Base-by-base conservation (phyloP, 306 rosid species). In the Astragalus glycyphyllos region DNA sequence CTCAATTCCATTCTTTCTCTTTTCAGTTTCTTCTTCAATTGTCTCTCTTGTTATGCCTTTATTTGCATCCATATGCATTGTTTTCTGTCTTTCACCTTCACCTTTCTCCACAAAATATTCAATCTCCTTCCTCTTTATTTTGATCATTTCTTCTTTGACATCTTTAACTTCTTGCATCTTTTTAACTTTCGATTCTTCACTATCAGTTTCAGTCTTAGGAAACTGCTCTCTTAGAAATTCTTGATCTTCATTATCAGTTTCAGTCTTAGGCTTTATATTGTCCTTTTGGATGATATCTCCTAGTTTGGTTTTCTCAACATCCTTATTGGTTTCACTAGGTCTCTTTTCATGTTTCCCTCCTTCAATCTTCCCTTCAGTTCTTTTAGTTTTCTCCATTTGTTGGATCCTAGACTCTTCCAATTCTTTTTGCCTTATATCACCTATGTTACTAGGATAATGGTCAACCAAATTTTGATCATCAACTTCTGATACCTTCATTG, bases 361-460 rank as follows among this genome's bases (percentile, higher is more conserved):
- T 0, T 2, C 31, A 26, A 26, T 26, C 1, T 26, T 2, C 31
- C 3, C 31, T 2, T 26, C 3, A 26, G 31, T 26, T 2, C 3
- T 26, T 26, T 26, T 26, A 26, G 31, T 26, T 26, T 3, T 26
- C 3, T 26, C 31, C 40, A 16, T 46, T 13, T 23, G 62, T 16
- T 55, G 13, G 55, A 54, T 26, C 31, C 1, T 26, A 20, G 23
- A 20, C 23, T 20, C 23, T 20, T 20, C 23, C 31, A 26, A 26
- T 26, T 37, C 66, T 50, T 48, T 42, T 20, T 64, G 46, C n/a
- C 79, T 73, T 38, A 63, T 69, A 26, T 75, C 76, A 17, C 68
- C 77, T 1, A 26, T 20, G 23, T 20, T 20, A 20, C 23, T 20
- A 20, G 23, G 23, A 20, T 0, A 1, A 26, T 26, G 31, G 31